Evolutionary conservation across 208 protist genomes (phyloP), one percentile per base, ranked within the genome.

Genomic region (Leishmania amazonensis): DNA sequence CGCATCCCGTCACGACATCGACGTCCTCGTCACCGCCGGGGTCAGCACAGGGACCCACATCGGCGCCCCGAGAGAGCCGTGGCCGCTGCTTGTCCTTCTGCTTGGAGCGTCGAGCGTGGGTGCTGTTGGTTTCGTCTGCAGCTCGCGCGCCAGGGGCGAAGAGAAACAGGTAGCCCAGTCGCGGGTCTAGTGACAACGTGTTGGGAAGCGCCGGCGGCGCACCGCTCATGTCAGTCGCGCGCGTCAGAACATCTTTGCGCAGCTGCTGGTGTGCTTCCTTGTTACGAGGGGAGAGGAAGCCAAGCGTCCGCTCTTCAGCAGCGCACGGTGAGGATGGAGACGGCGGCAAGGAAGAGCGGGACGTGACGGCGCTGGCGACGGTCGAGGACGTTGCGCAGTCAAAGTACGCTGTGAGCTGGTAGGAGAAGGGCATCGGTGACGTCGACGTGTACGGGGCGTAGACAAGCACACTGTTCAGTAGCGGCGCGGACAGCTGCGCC

Each of bases 161-260:
- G 28, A 96, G 45, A 75, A 96, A 83, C 53, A 89, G 85, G 75
- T 95, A 94, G 74, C 80, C 88, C 24, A 95, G 80, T 1, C 93
- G 86, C 51, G 84, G 80, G 57, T 96, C 93, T 40, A 95, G 64
- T 40, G 78, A 53, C 77, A 89, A 83, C n/a, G 31, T 73, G 57
- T 62, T 58, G n/a, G 71, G 58, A 3, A n/a, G 13, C 17, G 42
- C 53, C 38, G 21, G 24, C 7, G n/a, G 13, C 35, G 53, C 58
- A 40, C 28, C 73, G 21, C 75, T 51, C 53, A 49, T 49, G 47
- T 86, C 75, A 28, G 53, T 62, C 5, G 75, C 83, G 6, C 83
- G 64, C 1, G 67, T 67, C 74, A 86, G 75, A 24, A 86, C 78
- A 65, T 86, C 83, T 21, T 15, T 57, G 78, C 83, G 80, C n/a